A percentile compares a stretch with the other conserved stretches of the same genome.
These are phyloP conservation scores for Rubia yunnanensis DNA, from an alignment of 257 asterid species.

Conservation along the genomic window DNA sequence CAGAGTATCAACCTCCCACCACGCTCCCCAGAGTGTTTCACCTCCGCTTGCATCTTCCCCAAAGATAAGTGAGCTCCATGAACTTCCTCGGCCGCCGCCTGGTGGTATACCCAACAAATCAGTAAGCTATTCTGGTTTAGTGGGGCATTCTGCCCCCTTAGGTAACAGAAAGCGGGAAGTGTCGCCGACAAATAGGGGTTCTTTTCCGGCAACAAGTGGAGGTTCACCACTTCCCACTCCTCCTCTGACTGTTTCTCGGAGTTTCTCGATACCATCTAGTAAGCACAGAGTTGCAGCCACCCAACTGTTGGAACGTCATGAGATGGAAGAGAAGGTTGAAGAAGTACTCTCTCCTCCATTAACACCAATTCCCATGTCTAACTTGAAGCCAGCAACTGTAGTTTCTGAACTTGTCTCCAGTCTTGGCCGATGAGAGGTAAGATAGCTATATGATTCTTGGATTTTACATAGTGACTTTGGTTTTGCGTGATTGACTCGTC, in stretches of 20 bases:
- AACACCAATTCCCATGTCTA: conserved; percentile 64
- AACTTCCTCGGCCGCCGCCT: conserved; percentile 99
- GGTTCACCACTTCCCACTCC: conserved; percentile 79
- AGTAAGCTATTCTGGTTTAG: conserved; percentile 29
- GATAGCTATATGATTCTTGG: conserved; percentile 6
- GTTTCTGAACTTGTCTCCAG: conserved; percentile 22
- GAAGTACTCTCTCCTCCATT: conserved; percentile 66
- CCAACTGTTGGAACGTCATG: conserved; percentile 49
- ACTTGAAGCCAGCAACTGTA: conserved; percentile 34
- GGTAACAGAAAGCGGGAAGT: conserved; percentile 45
- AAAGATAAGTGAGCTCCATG: conserved; percentile 82
- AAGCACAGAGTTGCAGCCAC: conserved; percentile 44
- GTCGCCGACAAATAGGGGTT: conserved; percentile 55
- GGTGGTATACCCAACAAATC: conserved; percentile 49
- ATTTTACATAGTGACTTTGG: neutral
- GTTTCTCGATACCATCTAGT: conserved; percentile 73
- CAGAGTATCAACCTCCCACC: conserved; percentile 35
- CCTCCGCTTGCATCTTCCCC: conserved; percentile 74
- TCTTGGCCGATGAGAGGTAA: conserved; percentile 66
- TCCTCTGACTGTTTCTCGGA: conserved; percentile 53
- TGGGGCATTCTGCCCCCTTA: conserved; percentile 86
- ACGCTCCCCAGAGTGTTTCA: conserved; percentile 43
- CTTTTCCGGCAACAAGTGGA: conserved; percentile 31
- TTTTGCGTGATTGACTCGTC: neutral
- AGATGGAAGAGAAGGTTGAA: conserved; percentile 33